Evolutionary conservation across 176 grass and related monocot species (phyloP).

Genomic region (Oryza australiensis): DNA sequence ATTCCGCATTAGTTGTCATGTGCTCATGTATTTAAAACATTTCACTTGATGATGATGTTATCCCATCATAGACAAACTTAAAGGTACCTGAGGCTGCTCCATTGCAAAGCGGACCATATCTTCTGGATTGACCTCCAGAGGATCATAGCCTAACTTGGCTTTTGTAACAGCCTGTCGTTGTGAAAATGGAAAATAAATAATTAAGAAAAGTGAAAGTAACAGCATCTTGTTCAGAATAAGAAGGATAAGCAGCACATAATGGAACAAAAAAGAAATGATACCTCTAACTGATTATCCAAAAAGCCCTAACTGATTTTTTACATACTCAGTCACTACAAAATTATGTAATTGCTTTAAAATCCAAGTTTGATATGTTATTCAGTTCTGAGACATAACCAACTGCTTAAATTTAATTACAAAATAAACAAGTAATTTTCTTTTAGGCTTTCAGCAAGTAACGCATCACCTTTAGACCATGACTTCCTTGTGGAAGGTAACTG

Average conservation of each 20-base stretch:
- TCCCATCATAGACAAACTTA: conserved; percentile 6
- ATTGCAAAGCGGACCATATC: conserved; percentile 98
- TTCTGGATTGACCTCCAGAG: conserved; percentile 96
- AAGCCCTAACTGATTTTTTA: background rate
- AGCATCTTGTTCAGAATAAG: conserved; percentile 9
- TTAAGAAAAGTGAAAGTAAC: background rate
- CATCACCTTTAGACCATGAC: conserved; percentile 94
- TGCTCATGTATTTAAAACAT: conserved; percentile 2
- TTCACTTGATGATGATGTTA: conserved; percentile 4
- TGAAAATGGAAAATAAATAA: conserved; percentile 41
- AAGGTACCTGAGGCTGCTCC: conserved; percentile 77
- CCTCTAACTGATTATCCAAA: background rate
- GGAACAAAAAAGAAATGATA: background rate
- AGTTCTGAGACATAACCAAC: background rate
- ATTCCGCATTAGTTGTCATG: conserved; percentile 26
- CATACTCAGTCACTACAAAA: background rate
- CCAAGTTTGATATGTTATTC: conserved; percentile 17
- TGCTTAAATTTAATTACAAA: conserved; percentile 3
- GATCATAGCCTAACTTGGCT: conserved; percentile 95
- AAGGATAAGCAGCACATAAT: background rate
- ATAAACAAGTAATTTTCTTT: conserved; percentile 16
- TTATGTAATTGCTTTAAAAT: background rate
- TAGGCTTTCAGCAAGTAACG: conserved; percentile 8
- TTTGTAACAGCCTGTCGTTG: conserved; percentile 90
- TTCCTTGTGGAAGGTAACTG: conserved; percentile 99